Evolutionary conservation across 1,284 basidiomycete genomes (phyloP).

Genomic region (Porodaedalea pini): DNA sequence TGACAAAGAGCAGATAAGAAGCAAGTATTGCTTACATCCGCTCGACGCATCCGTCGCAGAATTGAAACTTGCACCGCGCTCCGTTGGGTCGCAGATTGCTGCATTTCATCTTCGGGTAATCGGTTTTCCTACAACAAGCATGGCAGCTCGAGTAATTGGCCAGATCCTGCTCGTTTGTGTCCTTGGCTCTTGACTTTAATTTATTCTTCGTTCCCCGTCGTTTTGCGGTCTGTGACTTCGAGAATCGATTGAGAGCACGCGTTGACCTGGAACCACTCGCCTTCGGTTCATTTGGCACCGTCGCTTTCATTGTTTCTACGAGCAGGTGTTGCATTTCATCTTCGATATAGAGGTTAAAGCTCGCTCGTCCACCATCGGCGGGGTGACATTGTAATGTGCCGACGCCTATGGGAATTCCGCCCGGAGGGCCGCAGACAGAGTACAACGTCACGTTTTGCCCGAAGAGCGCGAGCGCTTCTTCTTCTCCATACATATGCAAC

Average conservation of each 20-base stretch:
- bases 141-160: too few species aligned
- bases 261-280: neutral
- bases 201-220: neutral
- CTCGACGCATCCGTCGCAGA: too few species aligned
- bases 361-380: neutral
- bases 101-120: too few species aligned
- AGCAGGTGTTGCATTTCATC: neutral
- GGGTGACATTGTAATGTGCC: neutral
- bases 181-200: too few species aligned
- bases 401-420: neutral
- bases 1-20: too few species aligned
- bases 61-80: too few species aligned
- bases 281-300: neutral
- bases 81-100: too few species aligned
- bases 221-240: neutral
- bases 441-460: neutral
- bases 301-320: neutral
- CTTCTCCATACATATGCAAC: neutral
- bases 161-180: too few species aligned
- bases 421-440: neutral
- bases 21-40: too few species aligned
- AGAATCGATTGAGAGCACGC: too few species aligned
- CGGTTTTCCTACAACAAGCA: too few species aligned
- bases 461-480: neutral
- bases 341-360: neutral